Base-by-base conservation (phyloP, 306 rosid species). In the Vigna unguiculata region DNA sequence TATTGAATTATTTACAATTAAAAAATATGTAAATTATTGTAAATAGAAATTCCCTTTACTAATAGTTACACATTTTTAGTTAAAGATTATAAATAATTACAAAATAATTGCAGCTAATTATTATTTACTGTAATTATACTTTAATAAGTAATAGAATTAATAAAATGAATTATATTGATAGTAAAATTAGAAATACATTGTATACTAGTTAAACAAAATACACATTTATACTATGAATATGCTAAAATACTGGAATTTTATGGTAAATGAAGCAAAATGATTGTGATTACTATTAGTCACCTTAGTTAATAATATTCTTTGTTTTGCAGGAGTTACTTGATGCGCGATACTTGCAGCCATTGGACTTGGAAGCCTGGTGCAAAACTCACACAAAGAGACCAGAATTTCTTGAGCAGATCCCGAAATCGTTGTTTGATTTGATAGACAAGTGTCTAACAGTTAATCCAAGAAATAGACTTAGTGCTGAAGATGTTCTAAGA, bases 371-470 rank as follows among this genome's bases (percentile, higher is more conserved):
- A 88, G 86, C 17, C 41, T 91, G 96, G 93, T 91, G 96, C 76
- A 80, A 80, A 75, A 22, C 21, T 68, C 82, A 75, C 84, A 67
- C 90, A 15, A 87, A 67, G 79, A 87, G 90, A 61, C 91, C 86
- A 5, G 89, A 87, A 20, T 87, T 91, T 69, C 73, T 80, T 13
- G 78, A 87, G 55, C 68, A 76, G 38, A 73, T 84, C 19, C 93
- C 96, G 0, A 70, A 75, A 69, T 80, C 89, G 28, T 83, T 91
- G n/a, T 84, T 76, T 64, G 90, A 91, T 84, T 86, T 91, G 17
- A 78, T 91, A 61, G 93, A 85, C 46, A 91, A 81, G 62, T 91
- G 93, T 73, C 83, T 91, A 46, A 83, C 80, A 32, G 88, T 91
- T 34, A 91, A 91, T 57, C 96, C 96, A 16, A 84, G 96, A 71